Conservation (phyloP, 2,329 filamentous ascomycete genomes). For the Hyphodiscus sp. region DNA sequence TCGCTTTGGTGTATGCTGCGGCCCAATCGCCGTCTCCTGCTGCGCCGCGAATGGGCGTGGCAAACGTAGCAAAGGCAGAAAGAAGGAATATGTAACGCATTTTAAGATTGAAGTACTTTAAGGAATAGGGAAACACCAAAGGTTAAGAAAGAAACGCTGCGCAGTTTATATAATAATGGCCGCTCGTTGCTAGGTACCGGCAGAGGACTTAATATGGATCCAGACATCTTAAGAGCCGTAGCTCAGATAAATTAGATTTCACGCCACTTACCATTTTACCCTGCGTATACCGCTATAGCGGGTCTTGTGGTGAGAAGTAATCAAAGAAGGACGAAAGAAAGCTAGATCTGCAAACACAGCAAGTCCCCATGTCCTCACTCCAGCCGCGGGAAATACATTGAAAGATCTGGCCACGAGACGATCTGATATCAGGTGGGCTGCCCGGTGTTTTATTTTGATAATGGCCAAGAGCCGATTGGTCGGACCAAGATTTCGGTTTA, state of each 20-base stretch:
- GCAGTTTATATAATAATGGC: not conserved
- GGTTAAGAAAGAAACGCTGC: too few species aligned
- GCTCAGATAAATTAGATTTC: not conserved
- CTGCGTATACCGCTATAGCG: not conserved
- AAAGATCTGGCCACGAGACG: not conserved
- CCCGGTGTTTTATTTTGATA: not conserved
- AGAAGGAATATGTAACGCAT: not conserved
- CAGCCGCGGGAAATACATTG: not conserved
- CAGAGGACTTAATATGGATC: not conserved
- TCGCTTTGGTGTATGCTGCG: conserved; percentile 64
- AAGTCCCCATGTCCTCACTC: conserved; percentile 3
- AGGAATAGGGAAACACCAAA: not conserved
- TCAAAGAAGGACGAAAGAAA: not conserved
- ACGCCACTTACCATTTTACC: not conserved
- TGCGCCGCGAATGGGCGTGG: conserved; percentile 9
- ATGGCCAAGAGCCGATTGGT: not conserved
- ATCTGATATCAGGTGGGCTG: not conserved
- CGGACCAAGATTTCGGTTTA: not conserved
- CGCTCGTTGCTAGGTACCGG: not conserved
- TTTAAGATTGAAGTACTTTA: not conserved
- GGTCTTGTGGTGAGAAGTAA: not conserved
- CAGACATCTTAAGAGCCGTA: not conserved
- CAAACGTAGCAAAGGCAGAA: conserved; percentile 7
- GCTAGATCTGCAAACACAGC: not conserved
- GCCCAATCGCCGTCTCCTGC: conserved; percentile 45